phyloP scores from a whole-genome alignment of 2,329 filamentous ascomycete species.

The Rhynchosporium secalis region DNA sequence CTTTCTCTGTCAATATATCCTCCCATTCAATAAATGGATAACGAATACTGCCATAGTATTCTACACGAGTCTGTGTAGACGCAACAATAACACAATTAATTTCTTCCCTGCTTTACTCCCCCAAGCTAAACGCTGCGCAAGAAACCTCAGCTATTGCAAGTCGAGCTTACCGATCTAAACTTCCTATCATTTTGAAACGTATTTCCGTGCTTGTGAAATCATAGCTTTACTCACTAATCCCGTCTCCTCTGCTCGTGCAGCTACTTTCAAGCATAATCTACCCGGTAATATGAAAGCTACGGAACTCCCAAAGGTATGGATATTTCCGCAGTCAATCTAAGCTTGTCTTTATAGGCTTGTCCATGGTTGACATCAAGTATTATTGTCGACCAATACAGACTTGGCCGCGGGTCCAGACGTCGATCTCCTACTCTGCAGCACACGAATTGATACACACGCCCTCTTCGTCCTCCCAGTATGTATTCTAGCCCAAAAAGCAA shows the following conservation, averaged over 20 bases:
- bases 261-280: slow-evolving; percentile 48
- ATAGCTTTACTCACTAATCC: slow-evolving; percentile 55
- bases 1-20: too few relatives aligned
- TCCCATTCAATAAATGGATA: too few relatives aligned
- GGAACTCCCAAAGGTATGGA: slow-evolving; percentile 45
- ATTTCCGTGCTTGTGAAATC: slow-evolving; percentile 44
- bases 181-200: slow-evolving; percentile 42
- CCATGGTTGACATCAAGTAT: neutral
- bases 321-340: neutral
- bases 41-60: too few relatives aligned
- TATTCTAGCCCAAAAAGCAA: slow-evolving; percentile 51
- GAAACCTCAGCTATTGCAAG: slow-evolving; percentile 36
- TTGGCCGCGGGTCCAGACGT: slow-evolving; percentile 52
- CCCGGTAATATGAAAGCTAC: slow-evolving; percentile 46
- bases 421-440: slow-evolving; percentile 56
- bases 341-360: neutral
- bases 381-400: neutral
- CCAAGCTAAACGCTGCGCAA: neutral
- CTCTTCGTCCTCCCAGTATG: slow-evolving; percentile 49
- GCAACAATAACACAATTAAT: too few relatives aligned
- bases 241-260: slow-evolving; percentile 45
- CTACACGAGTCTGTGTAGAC: too few relatives aligned
- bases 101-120: too few relatives aligned
- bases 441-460: slow-evolving; percentile 56
- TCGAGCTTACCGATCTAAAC: slow-evolving; percentile 59